A percentile compares a stretch with the other conserved stretches of the same genome.
Conservation (phyloP, 2,329 filamentous ascomycete genomes). For the Aureobasidium sp. region DNA sequence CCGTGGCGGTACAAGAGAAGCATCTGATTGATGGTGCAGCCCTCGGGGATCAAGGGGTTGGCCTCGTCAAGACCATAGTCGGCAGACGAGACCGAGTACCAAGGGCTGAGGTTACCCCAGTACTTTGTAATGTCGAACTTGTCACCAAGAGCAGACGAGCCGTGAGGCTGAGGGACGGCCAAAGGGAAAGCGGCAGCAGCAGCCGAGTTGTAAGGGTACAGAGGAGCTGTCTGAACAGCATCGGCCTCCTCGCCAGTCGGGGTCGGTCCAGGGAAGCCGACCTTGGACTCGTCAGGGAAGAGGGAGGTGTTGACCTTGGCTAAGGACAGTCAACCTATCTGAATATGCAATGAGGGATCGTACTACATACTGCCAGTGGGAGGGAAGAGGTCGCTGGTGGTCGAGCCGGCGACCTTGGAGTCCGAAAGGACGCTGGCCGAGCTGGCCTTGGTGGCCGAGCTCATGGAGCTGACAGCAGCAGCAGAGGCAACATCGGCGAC, state of each 20-base stretch:
- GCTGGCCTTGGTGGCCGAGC: not conserved
- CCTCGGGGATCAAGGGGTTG: not conserved
- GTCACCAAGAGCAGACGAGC: not conserved
- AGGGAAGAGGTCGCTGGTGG: not conserved
- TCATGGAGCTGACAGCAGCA: not conserved
- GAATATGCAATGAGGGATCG: no score
- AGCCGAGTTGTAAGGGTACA: conserved; percentile 11
- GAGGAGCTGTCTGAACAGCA: conserved; percentile 1
- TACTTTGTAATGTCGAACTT: conserved; percentile 11
- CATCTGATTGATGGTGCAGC: conserved; percentile 14
- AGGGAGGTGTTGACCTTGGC: conserved; percentile 2
- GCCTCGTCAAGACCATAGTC: conserved; percentile 4
- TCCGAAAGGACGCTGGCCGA: not conserved
- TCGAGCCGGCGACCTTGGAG: conserved; percentile 7
- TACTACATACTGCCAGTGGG: not conserved
- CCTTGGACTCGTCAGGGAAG: conserved; percentile 3
- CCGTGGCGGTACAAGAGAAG: conserved; percentile 13
- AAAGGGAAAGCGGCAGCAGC: not conserved
- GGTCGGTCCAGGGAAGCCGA: conserved; percentile 12
- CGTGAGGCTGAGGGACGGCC: conserved; percentile 2
- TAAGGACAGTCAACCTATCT: not conserved
- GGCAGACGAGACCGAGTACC: conserved; percentile 12
- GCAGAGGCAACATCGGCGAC: not conserved
- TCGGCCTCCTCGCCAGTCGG: not conserved
- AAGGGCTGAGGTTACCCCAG: conserved; percentile 13